Conservation (phyloP, 306 rosid species). For the Geum urbanum region DNA sequence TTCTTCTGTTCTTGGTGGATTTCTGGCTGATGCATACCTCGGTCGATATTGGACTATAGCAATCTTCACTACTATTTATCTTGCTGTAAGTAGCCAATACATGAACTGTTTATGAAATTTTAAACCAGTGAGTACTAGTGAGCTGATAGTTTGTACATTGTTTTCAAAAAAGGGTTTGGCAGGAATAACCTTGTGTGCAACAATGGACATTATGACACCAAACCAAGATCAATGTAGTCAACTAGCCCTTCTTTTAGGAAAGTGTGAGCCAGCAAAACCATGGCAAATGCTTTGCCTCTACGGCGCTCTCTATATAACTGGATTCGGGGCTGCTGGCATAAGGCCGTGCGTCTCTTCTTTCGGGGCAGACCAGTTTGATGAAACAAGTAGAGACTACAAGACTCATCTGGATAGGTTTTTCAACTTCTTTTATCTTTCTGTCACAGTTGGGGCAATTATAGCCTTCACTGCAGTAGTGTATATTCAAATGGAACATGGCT, state of each 20-base stretch:
- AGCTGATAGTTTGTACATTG: conserved; percentile 1
- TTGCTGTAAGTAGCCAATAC: conserved; percentile 45
- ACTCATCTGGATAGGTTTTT: conserved; percentile 73
- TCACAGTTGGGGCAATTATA: conserved; percentile 79
- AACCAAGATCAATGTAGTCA: conserved; percentile 61
- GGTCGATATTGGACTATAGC: conserved; percentile 96
- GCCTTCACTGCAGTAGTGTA: conserved; percentile 88
- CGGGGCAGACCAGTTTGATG: conserved; percentile 93
- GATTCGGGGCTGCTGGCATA: conserved; percentile 93
- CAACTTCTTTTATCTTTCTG: conserved; percentile 86
- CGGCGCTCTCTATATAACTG: conserved; percentile 63
- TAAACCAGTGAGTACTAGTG: not conserved
- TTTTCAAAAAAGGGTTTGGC: conserved; percentile 54
- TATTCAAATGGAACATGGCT: conserved; percentile 68
- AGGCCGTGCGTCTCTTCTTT: conserved; percentile 92
- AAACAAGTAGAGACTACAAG: conserved; percentile 66
- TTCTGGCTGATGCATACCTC: conserved; percentile 86
- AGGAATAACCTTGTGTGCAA: conserved; percentile 73
- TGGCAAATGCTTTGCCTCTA: conserved; percentile 89
- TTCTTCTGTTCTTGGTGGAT: conserved; percentile 89
- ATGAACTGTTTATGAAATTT: not conserved
- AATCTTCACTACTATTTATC: conserved; percentile 85
- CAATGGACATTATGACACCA: conserved; percentile 51
- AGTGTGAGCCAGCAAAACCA: conserved; percentile 60
- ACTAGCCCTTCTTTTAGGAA: conserved; percentile 54